These are phyloP conservation scores for Dujonia santamariae DNA, from an alignment of 1,139 yeast genomes.

Conservation along the genomic window DNA sequence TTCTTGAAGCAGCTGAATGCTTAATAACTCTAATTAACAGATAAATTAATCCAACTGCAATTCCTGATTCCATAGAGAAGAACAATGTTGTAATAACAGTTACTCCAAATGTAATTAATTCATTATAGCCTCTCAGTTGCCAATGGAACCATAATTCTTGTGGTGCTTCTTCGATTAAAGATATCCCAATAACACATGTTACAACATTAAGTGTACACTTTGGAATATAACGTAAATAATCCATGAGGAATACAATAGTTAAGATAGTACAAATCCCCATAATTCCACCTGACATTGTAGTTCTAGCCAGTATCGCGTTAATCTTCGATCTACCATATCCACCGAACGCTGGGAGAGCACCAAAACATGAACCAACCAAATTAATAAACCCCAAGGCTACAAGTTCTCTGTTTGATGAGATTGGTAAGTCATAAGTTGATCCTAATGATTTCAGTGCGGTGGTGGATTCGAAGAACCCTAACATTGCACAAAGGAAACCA, in stretches of 20 bases:
- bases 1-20: conserved; percentile 83
- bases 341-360: conserved; percentile 91
- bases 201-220: conserved; percentile 79
- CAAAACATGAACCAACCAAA: conserved; percentile 61
- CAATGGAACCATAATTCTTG: conserved; percentile 73
- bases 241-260: conserved; percentile 60
- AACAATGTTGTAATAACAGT: conserved; percentile 73
- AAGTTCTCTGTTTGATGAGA: conserved; percentile 71
- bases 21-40: conserved; percentile 78
- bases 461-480: conserved; percentile 92
- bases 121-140: conserved; percentile 72
- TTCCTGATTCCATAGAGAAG: conserved; percentile 87
- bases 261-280: conserved; percentile 74
- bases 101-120: conserved; percentile 67
- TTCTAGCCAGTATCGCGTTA: conserved; percentile 80
- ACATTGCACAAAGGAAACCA: conserved; percentile 74
- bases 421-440: conserved; percentile 60
- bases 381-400: conserved; percentile 84
- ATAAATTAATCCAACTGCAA: conserved; percentile 78
- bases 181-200: conserved; percentile 75
- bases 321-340: conserved; percentile 94
- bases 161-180: conserved; percentile 85
- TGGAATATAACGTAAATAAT: conserved; percentile 72
- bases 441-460: conserved; percentile 85
- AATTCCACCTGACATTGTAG: conserved; percentile 78